These are phyloP conservation scores for Crithidia sp. DNA, from an alignment of 208 protist species.

Conservation along the genomic window DNA sequence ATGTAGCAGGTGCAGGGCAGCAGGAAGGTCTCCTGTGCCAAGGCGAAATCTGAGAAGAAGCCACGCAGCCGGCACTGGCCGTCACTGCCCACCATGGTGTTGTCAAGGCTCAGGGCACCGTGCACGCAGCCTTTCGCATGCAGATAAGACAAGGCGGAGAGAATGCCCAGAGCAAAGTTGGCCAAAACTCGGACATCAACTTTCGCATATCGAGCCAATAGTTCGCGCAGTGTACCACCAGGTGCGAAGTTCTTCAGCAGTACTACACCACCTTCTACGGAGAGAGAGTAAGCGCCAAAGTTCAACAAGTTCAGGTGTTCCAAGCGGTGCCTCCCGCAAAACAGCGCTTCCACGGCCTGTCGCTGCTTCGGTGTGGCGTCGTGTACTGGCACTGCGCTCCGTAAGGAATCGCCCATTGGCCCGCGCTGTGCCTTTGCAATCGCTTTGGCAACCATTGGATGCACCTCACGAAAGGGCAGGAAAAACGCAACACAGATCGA, in stretches of 20 bases:
- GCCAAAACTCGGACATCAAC: constrained; percentile 23
- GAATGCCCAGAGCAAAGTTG: constrained; percentile 52
- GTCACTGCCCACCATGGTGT: constrained; percentile 58
- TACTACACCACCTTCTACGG: constrained; percentile 15
- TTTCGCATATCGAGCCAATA: constrained; percentile 19
- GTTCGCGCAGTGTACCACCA: constrained; percentile 41
- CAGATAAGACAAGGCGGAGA: constrained; percentile 59
- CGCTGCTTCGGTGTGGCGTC: background rate
- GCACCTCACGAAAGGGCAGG: background rate
- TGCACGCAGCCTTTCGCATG: constrained; percentile 62
- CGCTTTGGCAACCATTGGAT: background rate
- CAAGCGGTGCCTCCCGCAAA: background rate
- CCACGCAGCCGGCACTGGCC: constrained; percentile 69
- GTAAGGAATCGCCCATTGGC: background rate
- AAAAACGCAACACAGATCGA: background rate
- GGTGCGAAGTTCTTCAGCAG: constrained; percentile 47
- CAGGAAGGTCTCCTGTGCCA: constrained; percentile 27
- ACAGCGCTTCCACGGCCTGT: background rate
- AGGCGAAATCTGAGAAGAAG: constrained; percentile 34
- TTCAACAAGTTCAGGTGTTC: constrained; percentile 20
- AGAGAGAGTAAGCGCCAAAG: constrained; percentile 9
- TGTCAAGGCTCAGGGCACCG: constrained; percentile 65
- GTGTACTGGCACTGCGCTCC: background rate
- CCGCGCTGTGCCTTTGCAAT: background rate
- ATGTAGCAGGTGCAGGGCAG: constrained; percentile 51